A percentile compares a stretch with the other conserved stretches of the same genome.
phyloP scores from a whole-genome alignment of 2,329 filamentous ascomycete species.

The Fusarium kyushuense region DNA sequence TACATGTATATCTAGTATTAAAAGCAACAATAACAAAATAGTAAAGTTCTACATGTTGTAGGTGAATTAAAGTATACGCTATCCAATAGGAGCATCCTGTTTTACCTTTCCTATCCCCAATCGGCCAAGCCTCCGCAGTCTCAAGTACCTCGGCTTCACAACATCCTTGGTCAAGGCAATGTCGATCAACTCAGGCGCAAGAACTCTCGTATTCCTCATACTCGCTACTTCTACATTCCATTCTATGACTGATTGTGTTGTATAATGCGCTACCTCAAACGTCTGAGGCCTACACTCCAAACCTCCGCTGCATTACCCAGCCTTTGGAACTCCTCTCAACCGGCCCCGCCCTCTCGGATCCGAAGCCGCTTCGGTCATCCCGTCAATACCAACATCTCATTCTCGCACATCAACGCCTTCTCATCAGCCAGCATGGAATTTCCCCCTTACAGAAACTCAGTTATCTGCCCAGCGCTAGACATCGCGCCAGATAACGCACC shows the following conservation, averaged over 20 bases:
- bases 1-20: not conserved
- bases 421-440: conserved; percentile 37
- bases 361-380: conserved; percentile 10
- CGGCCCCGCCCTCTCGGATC: conserved; percentile 24
- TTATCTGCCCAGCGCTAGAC: conserved; percentile 50
- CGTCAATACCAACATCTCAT: conserved; percentile 12
- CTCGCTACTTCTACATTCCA: not conserved
- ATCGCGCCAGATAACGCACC: conserved; percentile 47
- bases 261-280: conserved; percentile 32
- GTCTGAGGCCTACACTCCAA: conserved; percentile 21
- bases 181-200: conserved; percentile 1
- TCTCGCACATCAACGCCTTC: conserved; percentile 29
- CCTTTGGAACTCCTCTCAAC: conserved; percentile 14
- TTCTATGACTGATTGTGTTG: not conserved
- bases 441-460: conserved; percentile 41
- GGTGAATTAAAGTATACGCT: not conserved
- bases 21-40: not conserved
- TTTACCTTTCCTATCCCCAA: conserved; percentile 12
- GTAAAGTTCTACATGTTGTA: not conserved
- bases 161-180: conserved; percentile 16
- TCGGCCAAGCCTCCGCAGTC: conserved; percentile 12
- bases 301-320: conserved; percentile 27
- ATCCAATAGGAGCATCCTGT: conserved; percentile 15
- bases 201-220: not conserved
- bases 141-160: conserved; percentile 32